Conservation (phyloP, 805 yeast genomes). For the Kodamaea nitidulidarum region DNA sequence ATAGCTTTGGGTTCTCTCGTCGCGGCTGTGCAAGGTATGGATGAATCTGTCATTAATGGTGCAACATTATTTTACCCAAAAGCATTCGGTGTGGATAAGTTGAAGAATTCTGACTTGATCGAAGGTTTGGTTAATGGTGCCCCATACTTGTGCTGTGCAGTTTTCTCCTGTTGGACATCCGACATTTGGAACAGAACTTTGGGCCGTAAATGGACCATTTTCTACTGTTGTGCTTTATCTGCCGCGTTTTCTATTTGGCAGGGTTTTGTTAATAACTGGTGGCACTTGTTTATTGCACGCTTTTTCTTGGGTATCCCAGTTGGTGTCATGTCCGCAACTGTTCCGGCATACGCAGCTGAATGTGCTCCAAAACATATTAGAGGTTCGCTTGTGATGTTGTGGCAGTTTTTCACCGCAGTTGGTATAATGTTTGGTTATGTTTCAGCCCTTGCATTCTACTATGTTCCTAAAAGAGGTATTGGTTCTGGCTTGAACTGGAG, state of each 20-base stretch:
- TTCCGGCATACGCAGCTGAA: slow-evolving; percentile 65
- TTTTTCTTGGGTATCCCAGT: slow-evolving; percentile 58
- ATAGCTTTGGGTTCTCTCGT: slow-evolving; percentile 62
- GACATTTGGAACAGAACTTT: slow-evolving; percentile 47
- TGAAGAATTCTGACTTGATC: slow-evolving; percentile 49
- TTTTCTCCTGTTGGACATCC: slow-evolving; percentile 58
- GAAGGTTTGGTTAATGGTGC: slow-evolving; percentile 62
- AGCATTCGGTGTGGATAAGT: slow-evolving; percentile 43
- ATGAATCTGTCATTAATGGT: slow-evolving; percentile 67
- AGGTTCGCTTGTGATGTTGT: slow-evolving; percentile 65
- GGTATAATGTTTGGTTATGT: slow-evolving; percentile 69
- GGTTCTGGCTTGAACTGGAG: slow-evolving; percentile 54
- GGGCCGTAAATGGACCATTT: slow-evolving; percentile 61
- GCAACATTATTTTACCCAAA: slow-evolving; percentile 59
- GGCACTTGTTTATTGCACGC: slow-evolving; percentile 57
- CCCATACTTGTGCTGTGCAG: slow-evolving; percentile 59
- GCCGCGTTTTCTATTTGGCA: slow-evolving; percentile 65
- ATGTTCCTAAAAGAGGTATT: slow-evolving; percentile 45
- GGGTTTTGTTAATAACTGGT: slow-evolving; percentile 58
- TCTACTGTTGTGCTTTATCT: slow-evolving; percentile 56
- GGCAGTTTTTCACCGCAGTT: slow-evolving; percentile 75
- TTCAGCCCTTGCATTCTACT: slow-evolving; percentile 55
- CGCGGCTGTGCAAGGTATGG: slow-evolving; percentile 75
- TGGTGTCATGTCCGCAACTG: slow-evolving; percentile 65
- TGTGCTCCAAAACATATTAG: slow-evolving; percentile 54